Evolutionary conservation across 345 rosid species (phyloP).

Genomic region (Lumnitzera racemosa): DNA sequence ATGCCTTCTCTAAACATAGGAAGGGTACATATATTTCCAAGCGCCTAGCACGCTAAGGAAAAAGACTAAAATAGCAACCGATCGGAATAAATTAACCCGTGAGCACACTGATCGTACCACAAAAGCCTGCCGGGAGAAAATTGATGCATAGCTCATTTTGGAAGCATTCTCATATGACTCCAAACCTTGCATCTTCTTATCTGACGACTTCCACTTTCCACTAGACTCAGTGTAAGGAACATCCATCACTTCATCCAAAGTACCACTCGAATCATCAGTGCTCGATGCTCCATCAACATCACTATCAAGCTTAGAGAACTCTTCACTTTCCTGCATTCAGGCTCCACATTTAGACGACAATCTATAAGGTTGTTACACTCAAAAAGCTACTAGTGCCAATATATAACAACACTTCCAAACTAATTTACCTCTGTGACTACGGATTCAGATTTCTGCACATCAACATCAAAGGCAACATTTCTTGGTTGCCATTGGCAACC

Average conservation of each 20-base stretch:
- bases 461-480: slow-evolving; percentile 10
- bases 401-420: not conserved
- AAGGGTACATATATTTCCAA: not conserved
- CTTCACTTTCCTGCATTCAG: slow-evolving; percentile 7
- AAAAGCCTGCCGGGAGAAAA: slow-evolving; percentile 12
- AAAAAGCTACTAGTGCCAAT: not conserved
- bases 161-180: not conserved
- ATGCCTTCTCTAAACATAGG: not conserved
- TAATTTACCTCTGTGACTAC: slow-evolving; percentile 9
- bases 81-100: slow-evolving; percentile 2
- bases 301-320: not conserved
- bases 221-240: slow-evolving; percentile 4
- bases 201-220: slow-evolving; percentile 6
- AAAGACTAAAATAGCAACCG: slow-evolving; percentile 7
- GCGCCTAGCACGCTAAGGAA: slow-evolving; percentile 7
- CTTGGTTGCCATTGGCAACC: slow-evolving; percentile 7
- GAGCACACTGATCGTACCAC: not conserved
- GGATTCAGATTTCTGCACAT: slow-evolving; percentile 16
- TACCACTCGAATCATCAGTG: slow-evolving; percentile 9
- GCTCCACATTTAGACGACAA: not conserved
- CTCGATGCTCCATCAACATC: slow-evolving; percentile 1
- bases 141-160: not conserved
- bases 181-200: not conserved
- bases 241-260: not conserved
- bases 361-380: not conserved